phyloP scores from a whole-genome alignment of 768 basidiomycete species.

The Mycena pura region DNA sequence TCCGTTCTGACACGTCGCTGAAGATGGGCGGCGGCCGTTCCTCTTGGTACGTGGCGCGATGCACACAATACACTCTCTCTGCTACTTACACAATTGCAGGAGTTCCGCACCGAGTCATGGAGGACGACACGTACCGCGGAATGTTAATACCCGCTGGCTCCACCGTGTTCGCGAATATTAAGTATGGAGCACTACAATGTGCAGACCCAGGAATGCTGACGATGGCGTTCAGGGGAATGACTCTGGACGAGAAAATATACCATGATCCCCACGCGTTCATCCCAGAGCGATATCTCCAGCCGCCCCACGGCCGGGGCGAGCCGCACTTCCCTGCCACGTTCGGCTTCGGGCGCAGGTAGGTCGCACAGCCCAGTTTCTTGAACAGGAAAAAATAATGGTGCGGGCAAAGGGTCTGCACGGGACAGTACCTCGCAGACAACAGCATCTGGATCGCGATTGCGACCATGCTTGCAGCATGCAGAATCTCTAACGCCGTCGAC shows the following conservation, averaged over 20 bases:
- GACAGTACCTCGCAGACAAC: constrained; percentile 49
- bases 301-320: constrained; percentile 30
- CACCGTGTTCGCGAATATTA: constrained; percentile 41
- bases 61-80: neutral
- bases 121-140: constrained; percentile 43
- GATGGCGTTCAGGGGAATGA: constrained; percentile 41
- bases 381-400: neutral
- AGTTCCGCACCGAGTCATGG: constrained; percentile 38
- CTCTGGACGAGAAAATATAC: constrained; percentile 33
- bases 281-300: constrained; percentile 34
- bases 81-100: constrained; percentile 21
- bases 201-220: too few relatives aligned
- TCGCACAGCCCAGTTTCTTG: neutral
- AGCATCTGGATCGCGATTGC: constrained; percentile 42
- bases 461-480: constrained; percentile 38
- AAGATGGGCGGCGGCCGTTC: constrained; percentile 25
- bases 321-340: constrained; percentile 31
- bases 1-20: neutral
- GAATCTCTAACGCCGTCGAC: constrained; percentile 28
- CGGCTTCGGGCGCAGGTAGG: constrained; percentile 39
- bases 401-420: constrained; percentile 41
- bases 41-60: constrained; percentile 14
- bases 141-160: constrained; percentile 44
- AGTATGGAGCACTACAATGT: too few relatives aligned
- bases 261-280: constrained; percentile 32